A percentile compares a stretch with the other conserved stretches of the same genome.
Evolutionary conservation across 768 basidiomycete species (phyloP).

Genomic region (Dacryopinax spathularia): DNA sequence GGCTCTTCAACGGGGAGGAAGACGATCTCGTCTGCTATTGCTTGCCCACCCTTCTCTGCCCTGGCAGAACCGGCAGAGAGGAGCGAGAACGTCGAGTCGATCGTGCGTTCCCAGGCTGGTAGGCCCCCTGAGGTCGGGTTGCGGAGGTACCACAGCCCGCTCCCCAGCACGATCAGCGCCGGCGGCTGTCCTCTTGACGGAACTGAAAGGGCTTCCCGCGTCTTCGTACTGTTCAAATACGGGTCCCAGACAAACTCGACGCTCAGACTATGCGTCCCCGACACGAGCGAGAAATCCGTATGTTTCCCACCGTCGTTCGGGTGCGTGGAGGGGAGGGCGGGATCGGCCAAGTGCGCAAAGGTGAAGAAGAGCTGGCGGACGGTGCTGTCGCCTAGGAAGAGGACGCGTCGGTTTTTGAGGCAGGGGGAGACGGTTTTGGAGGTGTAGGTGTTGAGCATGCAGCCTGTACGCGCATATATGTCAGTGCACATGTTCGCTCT

Average conservation of each 20-base stretch:
- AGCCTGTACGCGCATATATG: constrained; percentile 41
- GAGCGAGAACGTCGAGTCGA: constrained; percentile 47
- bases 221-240: constrained; percentile 57
- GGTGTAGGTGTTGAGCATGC: constrained; percentile 59
- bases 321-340: constrained; percentile 37
- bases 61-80: constrained; percentile 20
- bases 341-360: constrained; percentile 47
- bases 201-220: constrained; percentile 32
- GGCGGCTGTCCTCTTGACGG: constrained; percentile 26
- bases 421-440: constrained; percentile 41
- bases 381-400: constrained; percentile 78
- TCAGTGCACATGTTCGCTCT: no score
- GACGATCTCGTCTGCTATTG: constrained; percentile 56
- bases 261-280: constrained; percentile 34
- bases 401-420: constrained; percentile 41
- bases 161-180: constrained; percentile 65
- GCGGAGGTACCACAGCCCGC: constrained; percentile 81
- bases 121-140: constrained; percentile 63
- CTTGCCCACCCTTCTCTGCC: constrained; percentile 17
- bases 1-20: constrained; percentile 67
- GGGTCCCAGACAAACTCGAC: constrained; percentile 67
- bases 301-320: constrained; percentile 53
- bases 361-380: constrained; percentile 70
- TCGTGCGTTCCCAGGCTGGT: constrained; percentile 59
- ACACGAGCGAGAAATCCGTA: constrained; percentile 39